Evolutionary conservation across 73 alveolate species (phyloP), one percentile per base, ranked within the genome.

Genomic region (Paramecium sexaurelia): DNA sequence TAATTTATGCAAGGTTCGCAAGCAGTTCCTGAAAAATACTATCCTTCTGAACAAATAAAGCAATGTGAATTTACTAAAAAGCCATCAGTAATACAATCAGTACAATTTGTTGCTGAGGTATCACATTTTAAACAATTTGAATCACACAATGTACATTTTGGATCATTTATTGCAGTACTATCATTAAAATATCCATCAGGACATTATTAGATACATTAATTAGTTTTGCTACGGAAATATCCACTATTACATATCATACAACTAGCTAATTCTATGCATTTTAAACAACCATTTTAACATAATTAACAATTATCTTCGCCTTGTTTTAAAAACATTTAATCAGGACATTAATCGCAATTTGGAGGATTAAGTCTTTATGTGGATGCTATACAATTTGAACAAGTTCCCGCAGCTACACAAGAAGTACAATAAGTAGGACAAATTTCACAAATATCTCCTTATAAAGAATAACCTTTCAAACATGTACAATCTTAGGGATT

Each of bases 351-450:
- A 61, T 61, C 17, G 26, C 83, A 61, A 61, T 6, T 61, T 29
- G 83, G 83, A 61, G 83, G 45, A 61, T 61, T 61, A 1, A 29
- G 2, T 11, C 83, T 24, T 32, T 29, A 15, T 3, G 83, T 61
- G 0, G 83, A 7, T 2, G 15, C 33, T 0, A 26, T 2, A 1
- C 83, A 61, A 61, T 13, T 24, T 15, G 11, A 22, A 61, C 83
- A 61, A 61, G 7, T 19, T 6, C 83, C 83, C 11, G 22, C 47
- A 8, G 43, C 7, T 0, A 32, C 3, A n/a, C 83, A 61, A 1
- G 83, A 13, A 61, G 83, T 61, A 24, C 83, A 61, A 61, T 7
- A 61, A 61, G 83, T 24, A 8, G 83, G 83, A 29, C 83, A 61
- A 22, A 2, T 24, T 26, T 26, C 26, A 2, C 83, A 61, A 24